phyloP scores from a whole-genome alignment of 768 basidiomycete genomes.

The Boletus subcaerulescens region DNA sequence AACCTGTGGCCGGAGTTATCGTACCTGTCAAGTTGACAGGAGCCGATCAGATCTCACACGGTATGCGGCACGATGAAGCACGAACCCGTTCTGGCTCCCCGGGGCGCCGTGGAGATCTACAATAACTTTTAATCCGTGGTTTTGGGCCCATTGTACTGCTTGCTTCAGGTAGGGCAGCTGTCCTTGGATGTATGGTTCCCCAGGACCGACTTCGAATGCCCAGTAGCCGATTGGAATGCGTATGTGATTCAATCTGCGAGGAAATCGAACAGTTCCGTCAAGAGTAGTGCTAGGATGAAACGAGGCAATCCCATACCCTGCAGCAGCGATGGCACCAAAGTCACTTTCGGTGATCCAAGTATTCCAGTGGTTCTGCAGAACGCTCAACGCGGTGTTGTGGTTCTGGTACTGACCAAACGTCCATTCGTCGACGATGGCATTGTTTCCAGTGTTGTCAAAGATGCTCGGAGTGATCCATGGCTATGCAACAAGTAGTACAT shows the following conservation, averaged over 20 bases:
- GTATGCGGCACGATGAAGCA: neutral
- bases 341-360: slow-evolving; percentile 84
- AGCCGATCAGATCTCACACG: slow-evolving; percentile 4
- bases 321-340: slow-evolving; percentile 68
- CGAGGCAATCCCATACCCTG: slow-evolving; percentile 48
- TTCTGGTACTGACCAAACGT: slow-evolving; percentile 69
- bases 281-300: neutral
- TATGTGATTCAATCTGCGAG: slow-evolving; percentile 72
- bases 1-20: slow-evolving; percentile 78
- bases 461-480: slow-evolving; percentile 81
- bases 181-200: slow-evolving; percentile 78
- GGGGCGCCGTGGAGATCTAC: slow-evolving; percentile 80
- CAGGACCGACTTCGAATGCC: slow-evolving; percentile 77
- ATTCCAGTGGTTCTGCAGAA: slow-evolving; percentile 68
- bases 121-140: slow-evolving; percentile 74
- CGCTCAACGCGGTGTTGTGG: slow-evolving; percentile 43
- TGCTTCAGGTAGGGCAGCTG: slow-evolving; percentile 67
- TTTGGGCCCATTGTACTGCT: slow-evolving; percentile 68
- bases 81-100: slow-evolving; percentile 80
- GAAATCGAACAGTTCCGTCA: slow-evolving; percentile 3
- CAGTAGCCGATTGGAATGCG: slow-evolving; percentile 87
- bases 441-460: slow-evolving; percentile 55
- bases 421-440: slow-evolving; percentile 69
- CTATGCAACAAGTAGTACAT: slow-evolving; percentile 47
- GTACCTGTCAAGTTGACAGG: slow-evolving; percentile 52